These are phyloP conservation scores for Scedosporium boydii DNA, from an alignment of 2,329 filamentous ascomycete species.

Conservation along the genomic window DNA sequence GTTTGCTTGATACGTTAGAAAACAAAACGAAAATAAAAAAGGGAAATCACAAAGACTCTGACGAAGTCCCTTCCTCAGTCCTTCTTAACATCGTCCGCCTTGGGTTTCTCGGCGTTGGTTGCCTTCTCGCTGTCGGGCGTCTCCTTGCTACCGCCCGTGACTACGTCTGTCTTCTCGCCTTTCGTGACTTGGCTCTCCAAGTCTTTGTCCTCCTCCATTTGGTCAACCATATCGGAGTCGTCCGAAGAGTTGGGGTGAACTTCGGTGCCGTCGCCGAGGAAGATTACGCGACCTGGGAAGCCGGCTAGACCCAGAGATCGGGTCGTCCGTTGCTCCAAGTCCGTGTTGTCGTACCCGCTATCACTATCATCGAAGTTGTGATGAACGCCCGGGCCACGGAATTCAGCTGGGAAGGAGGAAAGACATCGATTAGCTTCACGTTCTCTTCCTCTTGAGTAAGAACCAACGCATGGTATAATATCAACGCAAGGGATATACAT, in stretches of 20 bases:
- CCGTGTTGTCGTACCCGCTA: constrained; percentile 66
- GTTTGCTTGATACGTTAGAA: constrained; percentile 2
- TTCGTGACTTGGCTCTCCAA: constrained; percentile 75
- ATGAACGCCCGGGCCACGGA: constrained; percentile 73
- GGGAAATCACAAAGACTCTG: neutral
- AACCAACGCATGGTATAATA: neutral
- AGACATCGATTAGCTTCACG: constrained; percentile 1
- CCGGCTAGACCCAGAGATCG: constrained; percentile 57
- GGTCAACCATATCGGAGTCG: constrained; percentile 90
- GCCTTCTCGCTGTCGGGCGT: constrained; percentile 14
- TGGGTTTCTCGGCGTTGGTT: constrained; percentile 9
- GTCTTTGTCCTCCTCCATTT: constrained; percentile 76
- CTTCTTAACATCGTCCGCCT: constrained; percentile 1
- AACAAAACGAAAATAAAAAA: neutral
- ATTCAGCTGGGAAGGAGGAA: constrained; percentile 54
- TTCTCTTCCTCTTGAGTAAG: neutral
- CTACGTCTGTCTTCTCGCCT: constrained; percentile 19
- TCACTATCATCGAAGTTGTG: constrained; percentile 76
- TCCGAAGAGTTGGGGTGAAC: constrained; percentile 71
- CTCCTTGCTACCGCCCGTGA: constrained; percentile 9
- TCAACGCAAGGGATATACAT: too few relatives aligned
- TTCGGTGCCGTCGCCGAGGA: constrained; percentile 91
- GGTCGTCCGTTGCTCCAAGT: constrained; percentile 42
- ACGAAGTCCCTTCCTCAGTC: neutral
- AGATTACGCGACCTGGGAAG: constrained; percentile 79